Evolutionary conservation across 352 stramenopile species (phyloP).

Genomic region (Phytophthora hybrid): DNA sequence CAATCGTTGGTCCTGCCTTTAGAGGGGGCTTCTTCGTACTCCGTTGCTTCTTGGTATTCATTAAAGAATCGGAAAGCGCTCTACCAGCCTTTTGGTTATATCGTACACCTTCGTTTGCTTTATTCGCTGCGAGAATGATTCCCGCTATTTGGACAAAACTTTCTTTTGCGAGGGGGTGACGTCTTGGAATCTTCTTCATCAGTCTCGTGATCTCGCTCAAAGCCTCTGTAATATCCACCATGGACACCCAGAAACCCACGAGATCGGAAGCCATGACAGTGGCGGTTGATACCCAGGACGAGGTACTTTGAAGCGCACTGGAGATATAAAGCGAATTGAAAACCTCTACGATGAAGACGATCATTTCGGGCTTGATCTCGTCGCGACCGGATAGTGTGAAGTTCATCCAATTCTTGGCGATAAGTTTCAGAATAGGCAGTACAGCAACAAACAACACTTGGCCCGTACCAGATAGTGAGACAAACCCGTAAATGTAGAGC

Average conservation of each 20-base stretch:
- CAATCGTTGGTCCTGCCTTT: neutral
- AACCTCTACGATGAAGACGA: neutral
- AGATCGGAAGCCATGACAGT: neutral
- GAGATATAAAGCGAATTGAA: neutral
- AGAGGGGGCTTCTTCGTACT: neutral
- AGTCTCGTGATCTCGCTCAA: neutral
- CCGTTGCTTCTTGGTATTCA: too few species aligned
- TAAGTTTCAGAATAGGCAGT: neutral
- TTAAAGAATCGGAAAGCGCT: neutral
- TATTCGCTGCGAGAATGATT: neutral
- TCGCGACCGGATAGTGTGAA: neutral
- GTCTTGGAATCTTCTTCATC: neutral
- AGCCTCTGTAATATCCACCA: neutral
- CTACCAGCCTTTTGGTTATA: neutral
- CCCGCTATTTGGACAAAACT: neutral
- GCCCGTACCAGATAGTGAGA: neutral
- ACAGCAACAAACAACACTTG: neutral
- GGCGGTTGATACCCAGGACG: neutral
- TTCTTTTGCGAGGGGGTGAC: neutral
- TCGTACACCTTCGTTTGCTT: neutral
- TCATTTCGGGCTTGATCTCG: neutral
- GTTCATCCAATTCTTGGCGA: neutral
- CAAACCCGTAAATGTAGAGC: neutral
- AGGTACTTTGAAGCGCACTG: neutral
- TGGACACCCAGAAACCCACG: neutral